phyloP scores from a whole-genome alignment of 106 monocot genomes.

The Apostasia ramifera region DNA sequence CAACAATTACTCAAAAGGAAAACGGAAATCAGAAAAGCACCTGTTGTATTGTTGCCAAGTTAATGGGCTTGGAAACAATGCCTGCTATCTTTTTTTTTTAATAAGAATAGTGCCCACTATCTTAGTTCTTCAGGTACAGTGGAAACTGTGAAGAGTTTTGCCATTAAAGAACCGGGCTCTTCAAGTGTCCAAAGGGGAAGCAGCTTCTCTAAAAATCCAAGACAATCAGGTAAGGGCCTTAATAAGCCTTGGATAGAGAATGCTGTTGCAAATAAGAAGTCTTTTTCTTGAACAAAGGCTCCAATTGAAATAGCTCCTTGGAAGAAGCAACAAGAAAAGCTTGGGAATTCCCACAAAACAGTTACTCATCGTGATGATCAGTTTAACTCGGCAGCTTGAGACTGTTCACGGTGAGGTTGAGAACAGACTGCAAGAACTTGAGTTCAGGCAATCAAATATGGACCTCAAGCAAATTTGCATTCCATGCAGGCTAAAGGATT shows the following conservation, averaged over 20 bases:
- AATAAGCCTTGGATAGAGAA: neutral
- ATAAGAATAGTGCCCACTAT: too few relatives aligned
- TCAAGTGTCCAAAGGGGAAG: neutral
- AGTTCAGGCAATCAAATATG: slow-evolving; percentile 49
- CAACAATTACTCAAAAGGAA: slow-evolving; percentile 29
- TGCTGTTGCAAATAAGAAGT: slow-evolving; percentile 19
- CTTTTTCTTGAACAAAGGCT: slow-evolving; percentile 20
- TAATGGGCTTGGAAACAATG: slow-evolving; percentile 88
- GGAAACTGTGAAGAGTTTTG: neutral
- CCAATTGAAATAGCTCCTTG: slow-evolving; percentile 61
- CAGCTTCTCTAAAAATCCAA: slow-evolving; percentile 7
- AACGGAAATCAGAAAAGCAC: slow-evolving; percentile 15
- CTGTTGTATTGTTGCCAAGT: slow-evolving; percentile 63
- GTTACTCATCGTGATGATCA: slow-evolving; percentile 12
- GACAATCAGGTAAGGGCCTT: slow-evolving; percentile 16
- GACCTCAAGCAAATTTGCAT: slow-evolving; percentile 69
- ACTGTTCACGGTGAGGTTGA: slow-evolving; percentile 47
- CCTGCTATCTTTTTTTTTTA: slow-evolving; percentile 22
- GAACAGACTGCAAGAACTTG: slow-evolving; percentile 48
- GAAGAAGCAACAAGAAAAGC: slow-evolving; percentile 56
- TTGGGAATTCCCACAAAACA: slow-evolving; percentile 3
- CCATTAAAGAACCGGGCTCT: neutral
- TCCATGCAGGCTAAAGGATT: slow-evolving; percentile 37
- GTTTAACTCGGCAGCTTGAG: slow-evolving; percentile 21
- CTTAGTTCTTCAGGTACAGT: too few relatives aligned